Evolutionary conservation across 257 asterid species (phyloP), one percentile per base, ranked within the genome.

Genomic region (Craterostigma plantagineum): DNA sequence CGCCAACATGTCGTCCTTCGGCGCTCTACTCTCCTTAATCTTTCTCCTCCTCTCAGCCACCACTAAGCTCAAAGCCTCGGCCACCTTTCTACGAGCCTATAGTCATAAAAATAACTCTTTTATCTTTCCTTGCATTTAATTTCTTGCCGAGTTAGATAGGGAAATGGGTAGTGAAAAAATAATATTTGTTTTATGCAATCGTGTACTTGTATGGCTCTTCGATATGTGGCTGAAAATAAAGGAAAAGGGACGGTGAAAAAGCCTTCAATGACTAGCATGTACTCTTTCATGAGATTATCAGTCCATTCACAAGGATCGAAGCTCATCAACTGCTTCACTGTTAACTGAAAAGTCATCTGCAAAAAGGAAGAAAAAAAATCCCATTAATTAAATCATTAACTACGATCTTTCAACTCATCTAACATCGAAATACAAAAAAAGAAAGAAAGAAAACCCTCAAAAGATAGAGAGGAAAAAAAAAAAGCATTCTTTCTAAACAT

Each of bases 221-320:
- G 62, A 34, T 90, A 90, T 11, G 99, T 90, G 72, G 81, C 14
- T 43, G 94, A 87, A 65, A 87, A 66, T n/a, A 77, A 7, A 23
- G 94, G 84, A 9, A 70, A 62, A 54, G 99, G 95, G 34, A 90
- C 68, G 34, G 81, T 49, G 72, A 90, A 90, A 59, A 90, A 90
- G 48, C 99, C 99, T 63, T 90, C 99, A 58, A 90, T 90, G 4
- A 90, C 91, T 40, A 83, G 87, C 95, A 90, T 75, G 67, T 90
- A 90, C 71, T 83, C 95, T 48, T 83, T 79, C 99, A 83, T 90
- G 33, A 90, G 66, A n/a, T 77, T 77, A 60, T 77, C 92, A 7
- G 99, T 82, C 95, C 93, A 82, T 67, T 83, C 92, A 55, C 99
- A 79, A 8, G 93, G 99, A 83, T 90, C 99, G 50, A 90, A 69